phyloP scores from a whole-genome alignment of 1,139 yeast species.

The Hansenula lynferdii region DNA sequence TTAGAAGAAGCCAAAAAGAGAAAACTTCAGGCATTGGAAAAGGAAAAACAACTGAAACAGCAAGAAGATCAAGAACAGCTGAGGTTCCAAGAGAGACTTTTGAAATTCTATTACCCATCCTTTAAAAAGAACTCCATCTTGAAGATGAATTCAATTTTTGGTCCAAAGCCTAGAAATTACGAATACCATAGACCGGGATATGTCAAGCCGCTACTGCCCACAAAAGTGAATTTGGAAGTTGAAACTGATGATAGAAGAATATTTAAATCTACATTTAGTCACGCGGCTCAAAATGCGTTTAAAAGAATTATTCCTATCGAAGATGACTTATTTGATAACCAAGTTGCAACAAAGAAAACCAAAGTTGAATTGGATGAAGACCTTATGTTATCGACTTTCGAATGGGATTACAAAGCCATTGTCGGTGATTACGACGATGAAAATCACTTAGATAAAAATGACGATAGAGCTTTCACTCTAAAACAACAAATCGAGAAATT shows the following conservation, averaged over 20 bases:
- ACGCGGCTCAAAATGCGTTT: constrained; percentile 5
- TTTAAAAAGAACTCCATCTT: constrained; percentile 52
- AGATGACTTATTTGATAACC: constrained; percentile 10
- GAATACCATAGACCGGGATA: constrained; percentile 48
- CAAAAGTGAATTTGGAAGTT: constrained; percentile 43
- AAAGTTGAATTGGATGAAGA: constrained; percentile 39
- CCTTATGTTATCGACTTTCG: constrained; percentile 67
- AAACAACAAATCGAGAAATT: constrained; percentile 20
- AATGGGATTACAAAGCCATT: constrained; percentile 75
- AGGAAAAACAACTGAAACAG: constrained; percentile 17
- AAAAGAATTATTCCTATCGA: constrained; percentile 15
- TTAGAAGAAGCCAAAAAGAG: not conserved
- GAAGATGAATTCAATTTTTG: constrained; percentile 63
- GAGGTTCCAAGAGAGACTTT: constrained; percentile 21
- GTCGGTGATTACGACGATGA: constrained; percentile 38
- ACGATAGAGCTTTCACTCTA: constrained; percentile 17
- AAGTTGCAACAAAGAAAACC: constrained; percentile 10
- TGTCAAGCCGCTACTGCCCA: constrained; percentile 60
- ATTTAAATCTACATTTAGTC: constrained; percentile 31
- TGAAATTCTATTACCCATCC: constrained; percentile 56
- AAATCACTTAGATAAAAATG: too few species aligned
- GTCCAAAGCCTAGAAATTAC: constrained; percentile 54
- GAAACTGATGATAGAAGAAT: constrained; percentile 42
- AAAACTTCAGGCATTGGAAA: not conserved
- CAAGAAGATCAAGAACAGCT: constrained; percentile 20